Base-by-base conservation (phyloP, 1,139 yeast genomes). In the Blastobotrys persicus region DNA sequence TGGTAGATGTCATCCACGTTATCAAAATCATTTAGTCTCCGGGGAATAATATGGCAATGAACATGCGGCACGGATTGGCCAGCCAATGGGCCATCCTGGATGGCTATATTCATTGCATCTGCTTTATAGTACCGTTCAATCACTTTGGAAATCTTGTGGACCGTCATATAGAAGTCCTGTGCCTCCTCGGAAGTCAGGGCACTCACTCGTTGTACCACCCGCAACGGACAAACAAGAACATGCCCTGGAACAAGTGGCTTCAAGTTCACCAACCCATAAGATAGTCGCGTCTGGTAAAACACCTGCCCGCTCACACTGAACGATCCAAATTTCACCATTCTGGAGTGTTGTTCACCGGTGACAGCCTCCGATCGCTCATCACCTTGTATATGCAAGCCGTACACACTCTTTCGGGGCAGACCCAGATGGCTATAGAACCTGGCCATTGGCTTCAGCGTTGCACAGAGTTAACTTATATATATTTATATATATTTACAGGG, bases 41-140 rank as follows among this genome's bases (percentile, higher is more conserved):
- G 73, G 2, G 98, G 98, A 31, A 92, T 88, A 14, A 92, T 70
- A 65, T 92, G 98, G 31, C 96, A 85, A 65, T 92, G 98, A 23
- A 92, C 75, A 67, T 92, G 98, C 2, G 96, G 95, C 1, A 92
- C 83, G 14, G 92, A 80, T 64, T 92, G 98, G 2, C 98, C 98
- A 1, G 97, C 92, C 48, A 88, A 88, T 0, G 92, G 88, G 0
- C 98, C 98, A 65, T 92, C 98, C 64, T 92, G 98, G 51, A 92
- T 88, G 13, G 97, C 89, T 28, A 92, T 77, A 63, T 92, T 92
- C 53, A 88, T 66, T 0, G 95, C 73, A 58, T 89, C 95, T 0
- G 96, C 95, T 42, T 81, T 75, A 65, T 84, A 89, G 13, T 75
- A 70, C 51, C 74, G 63, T 55, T 76, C 81, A 26, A 92, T 81